Evolutionary conservation across 306 rosid genomes (phyloP), one percentile per base, ranked within the genome.

Genomic region (Cicer arietinum): DNA sequence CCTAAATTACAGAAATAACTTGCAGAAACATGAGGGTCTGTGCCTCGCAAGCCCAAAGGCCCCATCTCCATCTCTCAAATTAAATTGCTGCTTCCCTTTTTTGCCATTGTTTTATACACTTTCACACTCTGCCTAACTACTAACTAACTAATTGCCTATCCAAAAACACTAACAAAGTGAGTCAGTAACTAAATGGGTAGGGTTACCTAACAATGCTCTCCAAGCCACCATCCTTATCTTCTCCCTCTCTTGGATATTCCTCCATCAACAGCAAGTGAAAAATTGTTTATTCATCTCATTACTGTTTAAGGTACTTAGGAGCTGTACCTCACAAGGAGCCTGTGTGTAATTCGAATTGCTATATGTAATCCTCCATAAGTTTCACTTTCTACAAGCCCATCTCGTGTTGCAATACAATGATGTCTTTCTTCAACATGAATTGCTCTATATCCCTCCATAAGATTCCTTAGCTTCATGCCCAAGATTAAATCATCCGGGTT

Each of bases 1-100:
- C 70, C 70, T 67, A 66, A 44, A 67, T 22, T 67, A 67, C 57
- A 22, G 13, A 67, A 45, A 62, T 1, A 35, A 30, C 14, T 43
- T 5, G 10, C 6, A 67, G 42, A 67, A 45, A 7, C 25, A 45
- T 7, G 17, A 20, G 10, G 6, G 53, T 66, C n/a, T 18, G 52
- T 18, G 6, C 53, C 71, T 65, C 53, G 11, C 22, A 18, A 10
- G 12, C 72, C 43, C 56, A 45, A 65, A 66, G 41, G 17, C 7
- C 7, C 17, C 56, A 7, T 20, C 11, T 44, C 6, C 35, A 30
- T 54, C 37, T 45, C 42, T 45, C 41, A 65, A 44, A 64, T 65
- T 16, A 67, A 66, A 10, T 43, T 65, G 37, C 0, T 44, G 18
- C 53, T 43, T 66, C 2, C 42, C 10, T 13, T 12, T 17, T 37